Evolutionary conservation across 1,284 basidiomycete species (phyloP), one percentile per base, ranked within the genome.

Genomic region (Leccinum solheimii): DNA sequence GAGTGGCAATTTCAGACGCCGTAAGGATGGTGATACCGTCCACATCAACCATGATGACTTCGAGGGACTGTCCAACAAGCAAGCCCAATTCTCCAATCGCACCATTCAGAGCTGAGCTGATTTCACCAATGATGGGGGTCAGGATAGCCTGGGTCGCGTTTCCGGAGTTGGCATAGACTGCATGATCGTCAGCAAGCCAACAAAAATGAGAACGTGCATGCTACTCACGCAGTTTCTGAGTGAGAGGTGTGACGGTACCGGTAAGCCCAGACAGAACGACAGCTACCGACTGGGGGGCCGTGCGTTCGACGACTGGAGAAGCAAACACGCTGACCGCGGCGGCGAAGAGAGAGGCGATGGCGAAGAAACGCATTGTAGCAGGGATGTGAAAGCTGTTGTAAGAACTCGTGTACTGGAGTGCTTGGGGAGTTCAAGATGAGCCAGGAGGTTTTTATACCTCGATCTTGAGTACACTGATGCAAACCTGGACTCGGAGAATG

Each of bases 141-240:
- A 68, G 26, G n/a, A 1, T 51, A 3, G 0, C 67, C 49, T 64
- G 13, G 10, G 66, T 68, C 32, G 65, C 67, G 32, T 67, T 69
- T 13, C 40, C 21, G 23, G 56, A 0, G n/a, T 34, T 67, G 16
- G 64, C 67, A 51, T 61, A 68, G 8, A 54, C 66, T 68, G 48
- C 10, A 52, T 38, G 30, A 38, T 58, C 8, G 10, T 67, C 27
- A 58, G 43, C n/a, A 50, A 45, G 16, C 2, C 9, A n/a, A 56
- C 48, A 27, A 21, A 52, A 27, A 43, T 11, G 9, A 51, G 19
- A 26, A 14, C 1, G 7, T 21, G 19, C 14, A 21, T 21, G 7
- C 45, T 38, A 54, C 67, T 55, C 48, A 67, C 67, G 52, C 49
- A 68, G 2, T 49, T 53, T 23, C 52, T 68, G 30, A 10, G 67